Evolutionary conservation across 1,139 yeast species (phyloP), one percentile per base, ranked within the genome.

Genomic region (Sugiyamaella xylanicola): DNA sequence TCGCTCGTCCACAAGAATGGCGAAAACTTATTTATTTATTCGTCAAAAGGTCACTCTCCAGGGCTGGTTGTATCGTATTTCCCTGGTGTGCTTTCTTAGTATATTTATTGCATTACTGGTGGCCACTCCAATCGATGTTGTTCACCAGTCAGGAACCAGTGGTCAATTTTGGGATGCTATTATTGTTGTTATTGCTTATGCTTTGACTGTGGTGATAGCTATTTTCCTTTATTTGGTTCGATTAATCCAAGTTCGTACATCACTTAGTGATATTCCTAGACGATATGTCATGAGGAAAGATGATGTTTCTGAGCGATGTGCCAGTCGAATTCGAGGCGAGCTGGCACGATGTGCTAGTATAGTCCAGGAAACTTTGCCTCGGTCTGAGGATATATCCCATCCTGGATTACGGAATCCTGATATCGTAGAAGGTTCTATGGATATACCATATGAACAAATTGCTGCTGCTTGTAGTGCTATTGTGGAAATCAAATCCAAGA

Each of bases 61-160:
- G 43, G 54, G 52, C 35, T 49, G 44, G 84, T 70, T 83, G 27
- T 84, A 84, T 65, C 78, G 84, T 45, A 73, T 80, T 45, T 81
- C 89, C 15, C 73, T 83, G 55, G 72, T 78, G 17, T 66, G 84
- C n/a, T 73, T 83, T 42, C 66, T 83, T 44, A 63, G 82, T 2
- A 65, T 84, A 25, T 74, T 82, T 48, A 66, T 82, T 35, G 87
- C 83, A 1, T 79, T 87, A 57, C 74, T 85, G 9, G 75, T 85
- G 2, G 87, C 85, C 5, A 79, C 91, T 0, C 91, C 91, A 1
- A 77, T 86, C n/a, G 95, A 88, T 70, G 84, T 87, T 48, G 79
- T 87, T 58, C 81, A 82, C 1, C 92, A 86, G 69, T 84, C 92
- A 1, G 74, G 79, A 43, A 72, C 82, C 1, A 73, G 80, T 19